Conservation (phyloP, 768 basidiomycete species). For the Leccinum uliginosum region DNA sequence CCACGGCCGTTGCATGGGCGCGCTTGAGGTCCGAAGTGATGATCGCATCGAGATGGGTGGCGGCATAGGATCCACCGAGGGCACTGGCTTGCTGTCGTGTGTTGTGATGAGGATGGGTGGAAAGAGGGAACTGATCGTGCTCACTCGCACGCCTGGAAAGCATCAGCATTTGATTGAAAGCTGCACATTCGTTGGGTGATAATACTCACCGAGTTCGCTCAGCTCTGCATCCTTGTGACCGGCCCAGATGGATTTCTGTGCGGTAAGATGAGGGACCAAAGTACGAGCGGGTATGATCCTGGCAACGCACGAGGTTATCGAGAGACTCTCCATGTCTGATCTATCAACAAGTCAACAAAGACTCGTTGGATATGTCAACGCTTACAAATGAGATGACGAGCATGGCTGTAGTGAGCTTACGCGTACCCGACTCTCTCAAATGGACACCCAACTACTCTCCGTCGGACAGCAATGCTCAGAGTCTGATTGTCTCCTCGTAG, state of each 20-base stretch:
- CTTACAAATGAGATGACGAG: conserved; percentile 27
- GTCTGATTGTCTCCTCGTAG: conserved; percentile 62
- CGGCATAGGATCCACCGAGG: conserved; percentile 49
- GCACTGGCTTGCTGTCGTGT: conserved; percentile 60
- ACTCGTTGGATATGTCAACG: neutral
- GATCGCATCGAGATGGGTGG: conserved; percentile 48
- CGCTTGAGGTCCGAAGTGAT: conserved; percentile 66
- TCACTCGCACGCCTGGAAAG: conserved; percentile 53
- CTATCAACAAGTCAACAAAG: conserved; percentile 29
- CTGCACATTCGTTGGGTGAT: neutral
- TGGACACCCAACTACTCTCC: conserved; percentile 53
- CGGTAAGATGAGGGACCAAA: neutral
- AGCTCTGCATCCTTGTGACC: conserved; percentile 73
- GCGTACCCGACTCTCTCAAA: conserved; percentile 16
- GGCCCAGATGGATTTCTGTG: conserved; percentile 57
- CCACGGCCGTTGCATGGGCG: conserved; percentile 56
- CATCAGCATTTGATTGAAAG: no score
- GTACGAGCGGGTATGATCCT: neutral
- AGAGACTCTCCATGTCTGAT: conserved; percentile 75
- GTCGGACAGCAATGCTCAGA: conserved; percentile 73
- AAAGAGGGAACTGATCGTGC: conserved; percentile 4
- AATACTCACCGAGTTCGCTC: conserved; percentile 62
- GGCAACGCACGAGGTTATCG: conserved; percentile 58
- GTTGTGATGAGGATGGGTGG: neutral
- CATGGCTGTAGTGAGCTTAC: conserved; percentile 22